Base-by-base conservation (phyloP, 2,329 filamentous ascomycete genomes). In the Aspergillus ibericus region DNA sequence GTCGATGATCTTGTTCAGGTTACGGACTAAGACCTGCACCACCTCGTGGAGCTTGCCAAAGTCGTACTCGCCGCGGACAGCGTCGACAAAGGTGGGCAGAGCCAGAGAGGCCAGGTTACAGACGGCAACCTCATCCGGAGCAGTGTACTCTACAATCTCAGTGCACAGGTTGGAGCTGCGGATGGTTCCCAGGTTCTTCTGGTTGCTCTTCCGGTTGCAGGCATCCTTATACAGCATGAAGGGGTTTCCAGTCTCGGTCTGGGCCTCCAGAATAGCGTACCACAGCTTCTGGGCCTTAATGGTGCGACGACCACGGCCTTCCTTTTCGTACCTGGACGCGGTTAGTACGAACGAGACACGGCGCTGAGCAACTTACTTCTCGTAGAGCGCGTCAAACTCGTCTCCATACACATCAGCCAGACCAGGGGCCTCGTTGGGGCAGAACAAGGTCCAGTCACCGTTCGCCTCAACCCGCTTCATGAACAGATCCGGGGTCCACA, bases 171-270 rank as follows among this genome's bases (percentile, higher is more conserved):
- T 99, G 72, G 95, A 99, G 84, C 92, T 97, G 78, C 92, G 92
- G 70, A 99, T 99, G 63, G 93, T 97, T 66, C 95, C 95, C 32
- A 99, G 85, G 80, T 99, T 99, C 89, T 99, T 98, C 83, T 99
- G 95, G 86, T 99, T 99, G 84, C 93, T 97, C 89, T 99, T 99
- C 77, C 88, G 88, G 86, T 99, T 99, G 87, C 90, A 93, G 72
- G 88, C 85, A 80, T 99, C 95, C 85, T 99, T 99, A 88, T 99
- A 99, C 60, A 98, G 88, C 92, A 99, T 99, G 81, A 96, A 99
- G 50, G 95, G 95, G 80, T 96, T 98, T 69, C 95, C 95, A 47
- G 95, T 99, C 86, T 99, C 95, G 34, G 93, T 98, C 82, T 99
- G 95, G 51, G 95, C 91, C 81, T 99, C 95, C 49, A 99, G 86